Percentiles rank a stretch among this genome's conserved stretches.
Evolutionary conservation across 2,329 filamentous ascomycete genomes (phyloP).

Genomic region (Aspergillus pseudoterreus): DNA sequence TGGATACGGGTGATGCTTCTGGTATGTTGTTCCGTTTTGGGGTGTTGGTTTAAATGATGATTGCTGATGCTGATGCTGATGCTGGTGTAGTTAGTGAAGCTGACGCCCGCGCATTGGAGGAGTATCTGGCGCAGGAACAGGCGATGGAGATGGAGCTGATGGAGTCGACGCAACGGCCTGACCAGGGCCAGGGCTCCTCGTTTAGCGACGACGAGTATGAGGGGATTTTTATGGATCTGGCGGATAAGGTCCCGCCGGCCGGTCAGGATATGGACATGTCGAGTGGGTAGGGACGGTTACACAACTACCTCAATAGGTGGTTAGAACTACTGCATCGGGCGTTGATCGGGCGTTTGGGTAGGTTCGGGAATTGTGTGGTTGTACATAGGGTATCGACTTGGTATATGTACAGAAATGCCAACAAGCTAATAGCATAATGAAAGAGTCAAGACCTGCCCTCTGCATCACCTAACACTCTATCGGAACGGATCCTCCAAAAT

Average conservation of each 20-base stretch:
- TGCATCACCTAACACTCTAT: neutral
- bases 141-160: constrained; percentile 29
- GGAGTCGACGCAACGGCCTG: neutral
- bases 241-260: constrained; percentile 30
- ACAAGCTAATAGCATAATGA: constrained; percentile 1
- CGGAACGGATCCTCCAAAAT: neutral
- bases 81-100: constrained; percentile 19
- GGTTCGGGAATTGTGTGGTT: neutral
- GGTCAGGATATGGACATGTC: constrained; percentile 37
- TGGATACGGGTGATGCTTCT: constrained; percentile 22
- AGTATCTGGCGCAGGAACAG: constrained; percentile 34
- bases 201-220: constrained; percentile 59
- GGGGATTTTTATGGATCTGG: constrained; percentile 61
- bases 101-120: constrained; percentile 30
- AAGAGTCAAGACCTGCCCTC: neutral
- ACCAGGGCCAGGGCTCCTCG: constrained; percentile 4
- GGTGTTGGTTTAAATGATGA: neutral
- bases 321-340: too few species aligned
- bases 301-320: neutral
- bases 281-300: constrained; percentile 1
- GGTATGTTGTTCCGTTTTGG: constrained; percentile 16
- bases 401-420: constrained; percentile 20
- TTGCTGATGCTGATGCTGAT: neutral
- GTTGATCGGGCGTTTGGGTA: too few species aligned
- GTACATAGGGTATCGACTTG: constrained; percentile 30